Percentiles rank a stretch among this genome's conserved stretches.
Conservation (phyloP, 1,139 yeast genomes). For the Scheffersomyces quercinus region DNA sequence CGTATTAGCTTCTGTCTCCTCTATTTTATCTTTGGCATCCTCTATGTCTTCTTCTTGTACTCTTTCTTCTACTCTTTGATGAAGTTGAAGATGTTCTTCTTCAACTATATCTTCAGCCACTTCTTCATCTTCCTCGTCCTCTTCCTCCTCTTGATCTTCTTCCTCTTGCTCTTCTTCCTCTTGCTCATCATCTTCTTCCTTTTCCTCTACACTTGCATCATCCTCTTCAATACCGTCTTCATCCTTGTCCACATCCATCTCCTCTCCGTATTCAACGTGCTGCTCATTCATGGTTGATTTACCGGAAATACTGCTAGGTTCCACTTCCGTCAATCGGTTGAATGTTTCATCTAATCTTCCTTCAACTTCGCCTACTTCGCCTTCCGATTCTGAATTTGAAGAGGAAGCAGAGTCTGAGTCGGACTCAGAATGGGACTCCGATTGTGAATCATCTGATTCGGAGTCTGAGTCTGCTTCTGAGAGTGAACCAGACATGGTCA, state of each 20-base stretch:
- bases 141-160: constrained; percentile 7
- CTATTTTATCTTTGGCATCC: background rate
- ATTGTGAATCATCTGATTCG: constrained; percentile 3
- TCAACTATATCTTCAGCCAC: background rate
- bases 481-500: no score
- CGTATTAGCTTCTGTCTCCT: no score
- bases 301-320: no score
- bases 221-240: background rate
- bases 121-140: constrained; percentile 4
- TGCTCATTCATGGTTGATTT: no score
- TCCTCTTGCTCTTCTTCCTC: constrained; percentile 9
- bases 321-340: no score
- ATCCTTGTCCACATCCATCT: background rate
- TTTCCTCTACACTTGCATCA: background rate
- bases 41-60: constrained; percentile 6
- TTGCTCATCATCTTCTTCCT: constrained; percentile 3
- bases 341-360: no score
- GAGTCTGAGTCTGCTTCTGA: constrained; percentile 1
- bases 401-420: constrained; percentile 3
- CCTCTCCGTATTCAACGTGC: background rate
- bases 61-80: constrained; percentile 2
- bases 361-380: no score
- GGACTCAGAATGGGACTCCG: constrained; percentile 2
- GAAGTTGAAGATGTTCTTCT: constrained; percentile 4
- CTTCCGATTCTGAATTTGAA: background rate